Conservation (phyloP, 768 basidiomycete genomes). For the Austroboletus eburneus region DNA sequence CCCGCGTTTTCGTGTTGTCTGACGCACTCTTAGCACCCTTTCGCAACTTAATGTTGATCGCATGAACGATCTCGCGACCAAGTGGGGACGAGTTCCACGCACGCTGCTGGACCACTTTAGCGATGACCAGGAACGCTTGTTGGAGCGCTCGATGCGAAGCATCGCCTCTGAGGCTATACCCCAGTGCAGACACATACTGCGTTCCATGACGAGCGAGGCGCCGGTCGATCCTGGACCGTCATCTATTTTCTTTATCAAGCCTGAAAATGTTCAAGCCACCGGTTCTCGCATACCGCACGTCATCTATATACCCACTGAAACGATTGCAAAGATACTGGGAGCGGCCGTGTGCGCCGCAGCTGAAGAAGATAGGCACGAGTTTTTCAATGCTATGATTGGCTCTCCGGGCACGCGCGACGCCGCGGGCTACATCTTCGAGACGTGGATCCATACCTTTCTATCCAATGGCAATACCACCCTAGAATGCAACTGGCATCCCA, state of each 20-base stretch:
- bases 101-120: not conserved
- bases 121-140: not conserved
- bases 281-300: too few species aligned
- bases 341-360: not conserved
- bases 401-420: not conserved
- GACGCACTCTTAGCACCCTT: too few species aligned
- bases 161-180: not conserved
- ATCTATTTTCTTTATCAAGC: too few species aligned
- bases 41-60: too few species aligned
- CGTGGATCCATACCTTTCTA: constrained; percentile 1
- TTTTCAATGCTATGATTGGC: constrained; percentile 1
- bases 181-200: too few species aligned
- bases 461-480: not conserved
- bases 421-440: constrained; percentile 4
- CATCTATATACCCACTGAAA: too few species aligned
- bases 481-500: not conserved
- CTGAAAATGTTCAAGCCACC: too few species aligned
- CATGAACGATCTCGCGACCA: too few species aligned
- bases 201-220: too few species aligned
- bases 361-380: constrained; percentile 2
- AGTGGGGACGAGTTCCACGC: not conserved
- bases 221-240: too few species aligned
- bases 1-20: too few species aligned
- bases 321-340: too few species aligned
- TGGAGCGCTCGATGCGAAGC: not conserved